Percentiles rank a stretch among this genome's conserved stretches.
Evolutionary conservation across 768 basidiomycete genomes (phyloP).

Genomic region (Podaxis mareebaensis): DNA sequence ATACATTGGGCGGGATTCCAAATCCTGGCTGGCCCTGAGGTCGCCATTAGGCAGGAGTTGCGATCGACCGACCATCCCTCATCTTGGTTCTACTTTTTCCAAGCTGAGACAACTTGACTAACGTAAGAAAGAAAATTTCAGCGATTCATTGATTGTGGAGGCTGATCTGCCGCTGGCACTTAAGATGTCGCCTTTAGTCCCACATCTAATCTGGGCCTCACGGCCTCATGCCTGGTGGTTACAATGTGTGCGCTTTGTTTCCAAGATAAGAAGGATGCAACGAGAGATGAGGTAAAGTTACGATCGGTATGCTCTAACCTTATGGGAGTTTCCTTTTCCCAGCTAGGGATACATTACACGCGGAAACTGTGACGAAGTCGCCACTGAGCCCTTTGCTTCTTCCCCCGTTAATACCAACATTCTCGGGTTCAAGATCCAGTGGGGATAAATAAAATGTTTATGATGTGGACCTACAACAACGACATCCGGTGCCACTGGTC

Average conservation of each 20-base stretch:
- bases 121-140: not conserved
- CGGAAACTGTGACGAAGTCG: not conserved
- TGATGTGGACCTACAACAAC: conserved; percentile 13
- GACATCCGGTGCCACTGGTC: not conserved
- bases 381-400: not conserved
- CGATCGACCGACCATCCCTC: not conserved
- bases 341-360: not conserved
- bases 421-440: not conserved
- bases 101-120: not conserved
- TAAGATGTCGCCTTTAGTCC: no score
- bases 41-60: not conserved
- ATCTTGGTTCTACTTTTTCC: not conserved
- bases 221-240: not conserved
- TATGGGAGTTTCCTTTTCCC: not conserved
- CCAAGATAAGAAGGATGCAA: not conserved
- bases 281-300: not conserved
- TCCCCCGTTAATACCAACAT: not conserved
- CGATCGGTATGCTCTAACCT: not conserved
- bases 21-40: not conserved
- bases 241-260: not conserved
- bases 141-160: not conserved
- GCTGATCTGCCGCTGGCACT: no score
- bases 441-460: not conserved
- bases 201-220: no score
- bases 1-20: not conserved